Percentiles rank a stretch among this genome's conserved stretches.
Evolutionary conservation across 306 rosid genomes (phyloP).

Genomic region (Erythrophleum fordii): DNA sequence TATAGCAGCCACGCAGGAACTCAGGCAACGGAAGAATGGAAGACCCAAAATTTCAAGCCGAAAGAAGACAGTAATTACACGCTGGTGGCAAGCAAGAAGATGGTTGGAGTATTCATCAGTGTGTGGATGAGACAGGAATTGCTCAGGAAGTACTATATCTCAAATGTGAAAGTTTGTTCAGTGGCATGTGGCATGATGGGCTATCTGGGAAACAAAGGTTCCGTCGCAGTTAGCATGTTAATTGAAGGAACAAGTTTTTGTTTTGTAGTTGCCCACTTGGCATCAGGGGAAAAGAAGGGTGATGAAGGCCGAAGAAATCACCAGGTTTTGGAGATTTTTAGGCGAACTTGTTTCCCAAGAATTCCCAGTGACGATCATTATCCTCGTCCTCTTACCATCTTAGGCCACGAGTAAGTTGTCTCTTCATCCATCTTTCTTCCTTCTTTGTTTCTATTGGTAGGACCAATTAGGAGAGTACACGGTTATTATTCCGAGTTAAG

Average conservation of each 20-base stretch:
- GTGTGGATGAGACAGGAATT: slow-evolving; percentile 80
- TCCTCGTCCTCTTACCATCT: slow-evolving; percentile 72
- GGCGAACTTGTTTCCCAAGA: slow-evolving; percentile 65
- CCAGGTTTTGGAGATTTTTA: slow-evolving; percentile 79
- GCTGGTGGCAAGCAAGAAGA: slow-evolving; percentile 82
- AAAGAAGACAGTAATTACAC: slow-evolving; percentile 50
- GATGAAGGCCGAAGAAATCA: slow-evolving; percentile 80
- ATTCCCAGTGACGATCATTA: slow-evolving; percentile 38
- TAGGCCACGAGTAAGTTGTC: slow-evolving; percentile 83
- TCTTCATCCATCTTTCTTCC: background rate
- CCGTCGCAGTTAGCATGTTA: slow-evolving; percentile 82
- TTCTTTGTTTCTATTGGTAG: background rate
- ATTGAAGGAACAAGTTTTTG: slow-evolving; percentile 95
- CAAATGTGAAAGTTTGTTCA: slow-evolving; percentile 78
- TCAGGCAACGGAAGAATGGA: background rate
- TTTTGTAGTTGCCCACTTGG: slow-evolving; percentile 83
- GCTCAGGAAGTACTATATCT: slow-evolving; percentile 57
- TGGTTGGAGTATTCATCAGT: slow-evolving; percentile 91
- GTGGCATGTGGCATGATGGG: slow-evolving; percentile 99
- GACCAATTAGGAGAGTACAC: background rate
- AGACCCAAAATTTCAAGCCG: slow-evolving; percentile 23
- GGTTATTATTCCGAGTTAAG: background rate
- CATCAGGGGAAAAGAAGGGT: slow-evolving; percentile 94
- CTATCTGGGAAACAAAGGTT: slow-evolving; percentile 87
- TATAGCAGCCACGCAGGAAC: slow-evolving; percentile 3